These are phyloP conservation scores for Aphanomyces invadans DNA, from an alignment of 352 stramenopile genomes.

Conservation along the genomic window DNA sequence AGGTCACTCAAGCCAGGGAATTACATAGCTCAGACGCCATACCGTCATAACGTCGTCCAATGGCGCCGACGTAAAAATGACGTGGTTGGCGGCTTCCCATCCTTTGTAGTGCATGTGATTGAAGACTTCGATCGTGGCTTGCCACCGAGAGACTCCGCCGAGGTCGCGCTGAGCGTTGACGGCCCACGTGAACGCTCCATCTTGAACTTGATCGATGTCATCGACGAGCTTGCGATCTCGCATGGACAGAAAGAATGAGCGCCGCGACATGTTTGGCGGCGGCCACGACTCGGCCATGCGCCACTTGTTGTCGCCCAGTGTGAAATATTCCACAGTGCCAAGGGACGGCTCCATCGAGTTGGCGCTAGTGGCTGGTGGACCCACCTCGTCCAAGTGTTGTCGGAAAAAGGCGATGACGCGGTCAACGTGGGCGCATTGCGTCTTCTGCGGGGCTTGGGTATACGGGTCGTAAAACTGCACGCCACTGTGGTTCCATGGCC, in stretches of 20 bases:
- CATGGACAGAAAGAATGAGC: slow-evolving; percentile 5
- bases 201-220: not conserved
- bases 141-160: slow-evolving; percentile 3
- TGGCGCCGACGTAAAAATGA: not conserved
- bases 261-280: not conserved
- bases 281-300: not conserved
- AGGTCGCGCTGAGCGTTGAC: not conserved
- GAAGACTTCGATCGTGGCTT: slow-evolving; percentile 4
- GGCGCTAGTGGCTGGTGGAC: not conserved
- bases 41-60: not conserved
- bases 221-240: not conserved
- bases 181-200: not conserved
- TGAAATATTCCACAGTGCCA: slow-evolving; percentile 6
- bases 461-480: slow-evolving; percentile 8
- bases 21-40: not conserved
- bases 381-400: not conserved
- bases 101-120: slow-evolving; percentile 1
- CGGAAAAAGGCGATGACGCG: not conserved
- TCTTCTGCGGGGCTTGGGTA: not conserved
- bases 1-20: not conserved
- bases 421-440: slow-evolving; percentile 4
- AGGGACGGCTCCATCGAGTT: not conserved
- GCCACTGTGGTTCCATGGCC: slow-evolving; percentile 17
- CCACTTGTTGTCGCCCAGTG: slow-evolving; percentile 8
- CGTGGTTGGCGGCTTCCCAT: slow-evolving; percentile 6